Evolutionary conservation across 768 basidiomycete species (phyloP).

Genomic region (Calvatia gigantea): DNA sequence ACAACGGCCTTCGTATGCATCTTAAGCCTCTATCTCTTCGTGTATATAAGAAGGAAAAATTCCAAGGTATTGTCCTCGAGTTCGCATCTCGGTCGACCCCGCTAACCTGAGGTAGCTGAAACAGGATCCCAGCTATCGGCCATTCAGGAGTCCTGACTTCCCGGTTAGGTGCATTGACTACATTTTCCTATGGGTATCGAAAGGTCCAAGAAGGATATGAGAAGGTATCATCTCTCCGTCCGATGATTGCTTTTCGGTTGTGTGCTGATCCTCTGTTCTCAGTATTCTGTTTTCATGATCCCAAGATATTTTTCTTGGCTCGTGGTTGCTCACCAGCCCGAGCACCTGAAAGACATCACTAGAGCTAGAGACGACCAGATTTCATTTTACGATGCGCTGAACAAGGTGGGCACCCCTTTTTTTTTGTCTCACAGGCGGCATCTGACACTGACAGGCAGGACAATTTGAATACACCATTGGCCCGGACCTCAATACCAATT

Average conservation of each 20-base stretch:
- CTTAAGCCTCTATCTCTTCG: too few relatives aligned
- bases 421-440: background rate
- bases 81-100: too few relatives aligned
- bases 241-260: background rate
- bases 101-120: background rate
- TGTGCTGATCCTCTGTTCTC: background rate
- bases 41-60: too few relatives aligned
- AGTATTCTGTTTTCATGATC: slow-evolving; percentile 24
- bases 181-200: background rate
- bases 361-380: slow-evolving; percentile 28
- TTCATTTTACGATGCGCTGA: slow-evolving; percentile 23
- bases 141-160: background rate
- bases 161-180: background rate
- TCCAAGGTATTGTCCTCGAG: too few relatives aligned
- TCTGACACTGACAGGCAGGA: slow-evolving; percentile 17
- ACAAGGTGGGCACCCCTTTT: slow-evolving; percentile 19
- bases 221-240: slow-evolving; percentile 1
- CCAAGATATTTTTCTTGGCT: slow-evolving; percentile 15
- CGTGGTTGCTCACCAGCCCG: slow-evolving; percentile 33
- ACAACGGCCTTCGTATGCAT: too few relatives aligned
- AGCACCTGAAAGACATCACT: slow-evolving; percentile 48
- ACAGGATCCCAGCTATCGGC: slow-evolving; percentile 1
- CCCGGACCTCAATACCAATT: slow-evolving; percentile 24
- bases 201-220: slow-evolving; percentile 10
- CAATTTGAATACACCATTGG: slow-evolving; percentile 35